A percentile compares a stretch with the other conserved stretches of the same genome.
phyloP scores from a whole-genome alignment of 805 yeast species.

The Wickerhamiella australiensis region DNA sequence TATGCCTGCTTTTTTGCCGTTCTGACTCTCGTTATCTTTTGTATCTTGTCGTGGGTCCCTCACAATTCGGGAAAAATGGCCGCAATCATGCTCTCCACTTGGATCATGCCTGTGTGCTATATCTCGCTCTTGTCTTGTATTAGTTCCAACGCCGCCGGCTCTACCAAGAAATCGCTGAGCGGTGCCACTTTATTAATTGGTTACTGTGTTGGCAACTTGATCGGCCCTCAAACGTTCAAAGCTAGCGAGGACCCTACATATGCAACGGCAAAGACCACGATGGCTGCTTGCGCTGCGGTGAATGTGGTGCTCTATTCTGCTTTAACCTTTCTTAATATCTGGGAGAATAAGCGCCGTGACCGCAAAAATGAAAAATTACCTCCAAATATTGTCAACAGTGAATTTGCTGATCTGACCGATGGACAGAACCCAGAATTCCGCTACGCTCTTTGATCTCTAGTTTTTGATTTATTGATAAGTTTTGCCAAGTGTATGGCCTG shows the following conservation, averaged over 20 bases:
- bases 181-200: slow-evolving; percentile 49
- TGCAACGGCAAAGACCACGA: slow-evolving; percentile 44
- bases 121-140: slow-evolving; percentile 12
- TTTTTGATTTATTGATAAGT: background rate
- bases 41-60: slow-evolving; percentile 36
- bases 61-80: slow-evolving; percentile 31
- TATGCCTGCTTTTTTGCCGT: slow-evolving; percentile 40
- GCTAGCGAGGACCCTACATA: slow-evolving; percentile 46
- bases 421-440: slow-evolving; percentile 41
- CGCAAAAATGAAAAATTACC: slow-evolving; percentile 8
- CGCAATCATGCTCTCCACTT: slow-evolving; percentile 30
- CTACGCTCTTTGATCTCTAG: slow-evolving; percentile 23
- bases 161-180: slow-evolving; percentile 53
- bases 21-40: slow-evolving; percentile 35
- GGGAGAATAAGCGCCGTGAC: slow-evolving; percentile 14
- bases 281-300: slow-evolving; percentile 40
- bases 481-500: too few relatives aligned
- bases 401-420: slow-evolving; percentile 41
- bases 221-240: slow-evolving; percentile 63
- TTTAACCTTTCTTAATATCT: slow-evolving; percentile 19
- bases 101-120: slow-evolving; percentile 24
- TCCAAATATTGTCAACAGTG: slow-evolving; percentile 6
- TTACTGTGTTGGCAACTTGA: slow-evolving; percentile 57
- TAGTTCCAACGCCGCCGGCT: slow-evolving; percentile 51
- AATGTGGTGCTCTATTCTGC: slow-evolving; percentile 24